Evolutionary conservation across 1,284 basidiomycete species (phyloP).

Genomic region (Hymenochaete sp.): DNA sequence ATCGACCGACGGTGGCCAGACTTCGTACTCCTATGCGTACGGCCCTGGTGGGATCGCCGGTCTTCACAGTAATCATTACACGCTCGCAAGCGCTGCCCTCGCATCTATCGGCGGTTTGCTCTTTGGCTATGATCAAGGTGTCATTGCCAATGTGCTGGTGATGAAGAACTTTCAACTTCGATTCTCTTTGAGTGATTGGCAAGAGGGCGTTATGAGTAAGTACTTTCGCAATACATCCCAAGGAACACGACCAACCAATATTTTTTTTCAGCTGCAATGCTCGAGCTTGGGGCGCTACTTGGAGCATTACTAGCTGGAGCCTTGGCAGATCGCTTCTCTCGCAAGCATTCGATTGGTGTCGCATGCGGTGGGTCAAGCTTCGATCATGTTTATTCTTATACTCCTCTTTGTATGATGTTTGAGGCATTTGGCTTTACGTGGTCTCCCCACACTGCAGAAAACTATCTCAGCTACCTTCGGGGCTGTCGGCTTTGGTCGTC

Average conservation of each 20-base stretch:
- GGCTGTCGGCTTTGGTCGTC: slow-evolving; percentile 36
- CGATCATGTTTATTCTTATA: neutral
- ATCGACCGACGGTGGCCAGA: slow-evolving; percentile 20
- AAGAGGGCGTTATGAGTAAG: slow-evolving; percentile 70
- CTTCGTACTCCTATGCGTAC: slow-evolving; percentile 53
- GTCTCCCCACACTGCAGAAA: slow-evolving; percentile 51
- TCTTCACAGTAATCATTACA: slow-evolving; percentile 53
- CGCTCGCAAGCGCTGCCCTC: slow-evolving; percentile 55
- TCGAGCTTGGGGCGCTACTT: slow-evolving; percentile 67
- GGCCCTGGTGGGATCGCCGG: slow-evolving; percentile 57
- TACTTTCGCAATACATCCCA: slow-evolving; percentile 15
- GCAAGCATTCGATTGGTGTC: slow-evolving; percentile 54
- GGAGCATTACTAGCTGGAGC: slow-evolving; percentile 62
- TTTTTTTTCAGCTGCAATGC: slow-evolving; percentile 47
- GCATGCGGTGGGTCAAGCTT: slow-evolving; percentile 44
- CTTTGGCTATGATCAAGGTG: slow-evolving; percentile 73
- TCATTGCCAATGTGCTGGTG: slow-evolving; percentile 75
- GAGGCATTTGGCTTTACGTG: slow-evolving; percentile 89
- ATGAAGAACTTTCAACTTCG: slow-evolving; percentile 63
- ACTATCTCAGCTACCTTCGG: slow-evolving; percentile 56
- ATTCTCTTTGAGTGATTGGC: slow-evolving; percentile 61
- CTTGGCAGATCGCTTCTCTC: slow-evolving; percentile 58
- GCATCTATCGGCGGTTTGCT: slow-evolving; percentile 72
- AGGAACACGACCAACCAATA: neutral
- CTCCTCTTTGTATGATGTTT: slow-evolving; percentile 56